A percentile compares a stretch with the other conserved stretches of the same genome.
These are phyloP conservation scores for Vicia sativa DNA, from an alignment of 306 rosid species.

Conservation along the genomic window DNA sequence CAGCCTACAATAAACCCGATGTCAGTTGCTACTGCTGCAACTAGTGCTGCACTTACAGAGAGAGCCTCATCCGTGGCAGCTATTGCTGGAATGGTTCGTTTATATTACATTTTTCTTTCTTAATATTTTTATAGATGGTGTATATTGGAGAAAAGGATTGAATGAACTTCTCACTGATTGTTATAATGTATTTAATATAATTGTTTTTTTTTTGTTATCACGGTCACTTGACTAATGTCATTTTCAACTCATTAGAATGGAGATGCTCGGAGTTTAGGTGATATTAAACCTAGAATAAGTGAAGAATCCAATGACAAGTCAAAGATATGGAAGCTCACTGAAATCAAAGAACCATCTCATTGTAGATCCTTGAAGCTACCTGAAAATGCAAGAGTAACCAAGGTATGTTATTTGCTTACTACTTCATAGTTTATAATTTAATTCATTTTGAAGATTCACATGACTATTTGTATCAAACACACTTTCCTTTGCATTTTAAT, in stretches of 20 bases:
- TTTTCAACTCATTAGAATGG: constrained; percentile 69
- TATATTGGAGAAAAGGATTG: background rate
- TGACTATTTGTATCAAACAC: constrained; percentile 2
- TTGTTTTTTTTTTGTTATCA: constrained; percentile 8
- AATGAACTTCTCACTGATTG: constrained; percentile 17
- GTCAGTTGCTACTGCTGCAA: constrained; percentile 72
- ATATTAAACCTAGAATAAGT: constrained; percentile 88
- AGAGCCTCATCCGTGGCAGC: constrained; percentile 71
- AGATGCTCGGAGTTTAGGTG: constrained; percentile 81
- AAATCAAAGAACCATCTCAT: constrained; percentile 82
- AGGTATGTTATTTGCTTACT: constrained; percentile 50
- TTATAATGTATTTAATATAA: constrained; percentile 16
- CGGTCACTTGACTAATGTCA: constrained; percentile 19
- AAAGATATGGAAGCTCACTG: constrained; percentile 97
- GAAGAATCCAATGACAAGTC: constrained; percentile 97
- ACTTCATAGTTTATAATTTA: constrained; percentile 1
- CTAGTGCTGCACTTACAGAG: constrained; percentile 73
- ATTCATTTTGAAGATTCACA: constrained; percentile 14
- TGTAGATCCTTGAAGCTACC: constrained; percentile 92
- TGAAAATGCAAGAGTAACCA: constrained; percentile 75
- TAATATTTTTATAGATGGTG: background rate
- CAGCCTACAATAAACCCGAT: constrained; percentile 85
- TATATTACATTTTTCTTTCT: constrained; percentile 13
- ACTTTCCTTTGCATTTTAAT: background rate
- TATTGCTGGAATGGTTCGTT: constrained; percentile 85